phyloP scores from a whole-genome alignment of 768 basidiomycete genomes.

The Lanmaoa rubissima region DNA sequence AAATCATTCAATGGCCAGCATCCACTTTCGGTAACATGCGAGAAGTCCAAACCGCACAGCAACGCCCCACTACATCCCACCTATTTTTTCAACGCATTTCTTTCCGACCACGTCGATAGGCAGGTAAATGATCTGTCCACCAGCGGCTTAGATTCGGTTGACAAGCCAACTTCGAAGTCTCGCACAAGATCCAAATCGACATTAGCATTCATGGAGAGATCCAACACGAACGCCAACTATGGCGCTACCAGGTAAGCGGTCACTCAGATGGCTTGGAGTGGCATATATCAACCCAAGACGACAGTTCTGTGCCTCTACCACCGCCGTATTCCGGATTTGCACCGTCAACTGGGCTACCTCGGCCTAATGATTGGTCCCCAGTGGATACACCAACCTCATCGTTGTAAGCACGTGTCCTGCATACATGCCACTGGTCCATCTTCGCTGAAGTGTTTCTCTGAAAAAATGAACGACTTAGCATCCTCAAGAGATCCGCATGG shows the following conservation, averaged over 20 bases:
- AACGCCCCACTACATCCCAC: too few relatives aligned
- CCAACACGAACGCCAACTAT: neutral
- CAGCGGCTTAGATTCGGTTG: neutral
- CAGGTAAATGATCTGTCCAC: neutral
- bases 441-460: neutral
- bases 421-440: neutral
- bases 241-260: conserved; percentile 6
- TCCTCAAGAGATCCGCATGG: neutral
- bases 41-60: too few relatives aligned
- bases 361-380: neutral
- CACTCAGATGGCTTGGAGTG: too few relatives aligned
- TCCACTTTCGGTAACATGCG: too few relatives aligned
- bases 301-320: conserved; percentile 4
- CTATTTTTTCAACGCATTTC: too few relatives aligned
- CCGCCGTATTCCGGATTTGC: conserved; percentile 8
- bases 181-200: neutral
- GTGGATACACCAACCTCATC: neutral
- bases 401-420: conserved; percentile 2
- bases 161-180: neutral
- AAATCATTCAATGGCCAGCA: too few relatives aligned
- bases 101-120: too few relatives aligned
- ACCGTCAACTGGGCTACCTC: neutral
- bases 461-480: neutral
- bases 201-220: neutral
- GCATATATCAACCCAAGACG: neutral